These are phyloP conservation scores for Daldinia childiae DNA, from an alignment of 495 filamentous ascomycete genomes.

Conservation along the genomic window DNA sequence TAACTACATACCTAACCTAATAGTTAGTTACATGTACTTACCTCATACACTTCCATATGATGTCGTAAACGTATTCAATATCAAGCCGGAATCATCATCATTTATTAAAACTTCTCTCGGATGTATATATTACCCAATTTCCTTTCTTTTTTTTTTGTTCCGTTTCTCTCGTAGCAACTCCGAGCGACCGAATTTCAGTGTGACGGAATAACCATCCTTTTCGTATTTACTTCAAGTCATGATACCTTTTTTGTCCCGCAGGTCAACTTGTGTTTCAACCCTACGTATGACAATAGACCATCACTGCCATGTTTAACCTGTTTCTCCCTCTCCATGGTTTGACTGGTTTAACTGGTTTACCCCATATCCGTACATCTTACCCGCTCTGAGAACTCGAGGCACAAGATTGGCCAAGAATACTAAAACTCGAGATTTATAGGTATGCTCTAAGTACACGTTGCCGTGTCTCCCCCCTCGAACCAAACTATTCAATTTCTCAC, in stretches of 20 bases:
- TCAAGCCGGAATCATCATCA: neutral
- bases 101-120: constrained; percentile 1
- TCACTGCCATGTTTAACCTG: constrained; percentile 13
- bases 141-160: neutral
- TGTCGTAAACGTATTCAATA: neutral
- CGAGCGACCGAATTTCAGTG: neutral
- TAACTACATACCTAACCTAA: too few relatives aligned
- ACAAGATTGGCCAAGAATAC: constrained; percentile 19
- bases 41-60: neutral
- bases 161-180: neutral
- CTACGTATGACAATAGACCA: constrained; percentile 21
- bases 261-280: constrained; percentile 7
- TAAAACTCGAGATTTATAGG: constrained; percentile 6
- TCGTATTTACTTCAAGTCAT: constrained; percentile 2
- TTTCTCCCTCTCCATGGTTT: constrained; percentile 16
- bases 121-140: neutral
- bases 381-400: constrained; percentile 2
- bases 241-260: constrained; percentile 10
- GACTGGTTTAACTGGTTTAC: constrained; percentile 21
- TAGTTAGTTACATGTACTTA: too few relatives aligned
- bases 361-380: constrained; percentile 19
- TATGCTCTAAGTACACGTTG: constrained; percentile 24
- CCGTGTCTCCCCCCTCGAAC: constrained; percentile 30
- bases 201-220: neutral
- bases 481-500: constrained; percentile 23